Conservation (phyloP, 1,139 yeast species). For the Debaryomyces robertsiae region DNA sequence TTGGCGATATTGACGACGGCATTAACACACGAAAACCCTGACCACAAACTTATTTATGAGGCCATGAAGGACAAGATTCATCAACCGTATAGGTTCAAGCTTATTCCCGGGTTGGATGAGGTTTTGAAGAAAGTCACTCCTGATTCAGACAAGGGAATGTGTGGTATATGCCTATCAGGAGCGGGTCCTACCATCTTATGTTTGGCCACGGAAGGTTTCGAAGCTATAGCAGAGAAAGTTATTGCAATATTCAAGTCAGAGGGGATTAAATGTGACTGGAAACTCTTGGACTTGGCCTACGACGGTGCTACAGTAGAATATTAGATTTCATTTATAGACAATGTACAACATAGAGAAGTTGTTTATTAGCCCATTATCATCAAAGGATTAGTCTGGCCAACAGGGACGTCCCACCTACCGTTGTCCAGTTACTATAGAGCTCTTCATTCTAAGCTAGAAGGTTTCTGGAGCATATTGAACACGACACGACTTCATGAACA, state of each 20-base stretch:
- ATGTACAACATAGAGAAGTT: slow-evolving; percentile 2
- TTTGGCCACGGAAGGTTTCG: slow-evolving; percentile 86
- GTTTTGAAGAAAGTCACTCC: slow-evolving; percentile 85
- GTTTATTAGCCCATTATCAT: neutral
- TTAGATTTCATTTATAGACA: slow-evolving; percentile 6
- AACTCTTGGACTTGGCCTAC: slow-evolving; percentile 78
- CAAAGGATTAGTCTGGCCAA: too few species aligned
- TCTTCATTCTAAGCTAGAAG: too few species aligned
- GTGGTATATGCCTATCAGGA: slow-evolving; percentile 94
- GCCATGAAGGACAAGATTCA: slow-evolving; percentile 97
- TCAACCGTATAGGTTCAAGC: slow-evolving; percentile 89
- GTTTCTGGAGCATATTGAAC: too few species aligned
- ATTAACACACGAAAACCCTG: slow-evolving; percentile 78
- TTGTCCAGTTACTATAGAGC: too few species aligned
- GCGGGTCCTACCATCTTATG: slow-evolving; percentile 98
- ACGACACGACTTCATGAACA: too few species aligned
- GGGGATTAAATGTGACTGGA: slow-evolving; percentile 76
- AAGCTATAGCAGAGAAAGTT: slow-evolving; percentile 77
- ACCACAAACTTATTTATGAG: slow-evolving; percentile 79
- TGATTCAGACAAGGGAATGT: slow-evolving; percentile 73
- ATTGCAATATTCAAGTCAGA: slow-evolving; percentile 67
- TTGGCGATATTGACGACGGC: slow-evolving; percentile 63
- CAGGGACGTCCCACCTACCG: too few species aligned
- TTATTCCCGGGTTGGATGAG: slow-evolving; percentile 88
- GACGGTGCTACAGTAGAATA: slow-evolving; percentile 70